Evolutionary conservation across 305 asterid genomes (phyloP).

Genomic region (Fraxinus dipetala): DNA sequence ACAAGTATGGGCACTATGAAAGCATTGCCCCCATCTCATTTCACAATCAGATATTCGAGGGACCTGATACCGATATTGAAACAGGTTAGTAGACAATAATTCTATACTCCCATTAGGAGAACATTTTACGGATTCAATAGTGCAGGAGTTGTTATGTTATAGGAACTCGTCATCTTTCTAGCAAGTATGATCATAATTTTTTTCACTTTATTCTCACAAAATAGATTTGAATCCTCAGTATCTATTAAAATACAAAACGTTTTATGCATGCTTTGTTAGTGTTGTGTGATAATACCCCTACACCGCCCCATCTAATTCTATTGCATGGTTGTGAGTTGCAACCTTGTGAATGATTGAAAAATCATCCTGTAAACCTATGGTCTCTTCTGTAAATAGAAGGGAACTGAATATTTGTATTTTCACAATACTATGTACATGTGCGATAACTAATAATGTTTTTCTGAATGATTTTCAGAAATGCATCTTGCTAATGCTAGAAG

Average conservation of each 20-base stretch:
- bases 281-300: neutral
- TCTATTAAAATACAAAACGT: neutral
- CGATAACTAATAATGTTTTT: slow-evolving; percentile 24
- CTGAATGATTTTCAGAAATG: slow-evolving; percentile 54
- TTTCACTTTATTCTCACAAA: slow-evolving; percentile 8
- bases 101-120: slow-evolving; percentile 9
- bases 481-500: slow-evolving; percentile 79
- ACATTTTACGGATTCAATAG: slow-evolving; percentile 1
- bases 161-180: slow-evolving; percentile 19
- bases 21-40: slow-evolving; percentile 62
- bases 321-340: slow-evolving; percentile 6
- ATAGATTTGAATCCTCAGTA: slow-evolving; percentile 9
- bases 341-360: slow-evolving; percentile 15
- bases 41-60: slow-evolving; percentile 85
- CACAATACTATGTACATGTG: neutral
- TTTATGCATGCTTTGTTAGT: slow-evolving; percentile 6
- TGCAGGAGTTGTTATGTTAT: neutral
- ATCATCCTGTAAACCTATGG: slow-evolving; percentile 17
- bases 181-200: slow-evolving; percentile 18
- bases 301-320: neutral
- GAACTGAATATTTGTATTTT: neutral
- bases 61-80: slow-evolving; percentile 95
- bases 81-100: slow-evolving; percentile 52
- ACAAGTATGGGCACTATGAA: slow-evolving; percentile 94
- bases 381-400: slow-evolving; percentile 4